Base-by-base conservation (phyloP, 2,329 filamentous ascomycete genomes). In the Alternaria gaisen region DNA sequence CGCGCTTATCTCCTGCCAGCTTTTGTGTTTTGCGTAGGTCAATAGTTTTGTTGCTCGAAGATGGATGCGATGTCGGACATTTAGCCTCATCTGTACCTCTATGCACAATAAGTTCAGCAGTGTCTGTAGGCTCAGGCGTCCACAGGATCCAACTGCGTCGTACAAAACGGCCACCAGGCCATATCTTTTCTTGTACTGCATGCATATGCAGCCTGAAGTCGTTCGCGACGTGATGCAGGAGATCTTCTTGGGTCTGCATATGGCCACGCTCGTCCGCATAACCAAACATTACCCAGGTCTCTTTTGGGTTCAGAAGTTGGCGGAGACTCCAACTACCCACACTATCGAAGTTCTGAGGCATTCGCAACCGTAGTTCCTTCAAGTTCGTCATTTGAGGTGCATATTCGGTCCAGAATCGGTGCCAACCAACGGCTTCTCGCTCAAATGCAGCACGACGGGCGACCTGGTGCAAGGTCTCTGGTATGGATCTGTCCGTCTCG, bases 361-460 rank as follows among this genome's bases (percentile, higher is more conserved):
- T 75, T 7, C 71, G 69, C 1, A 75, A 56, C 18, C 53, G 63
- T 10, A 75, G 57, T 14, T 53, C 34, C 4, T 50, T 68, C 32
- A 73, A 53, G 6, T 26, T 34, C 1, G 44, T 67, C 30, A 75
- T 63, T 7, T 47, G 20, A 2, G 64, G 28, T 8, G 69, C 64
- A 42, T 72, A 71, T 8, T 38, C 34, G 12, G 34, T 30, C 71
- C 72, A 75, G 58, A 75, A 73, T 10, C 67, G 63, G 12, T 72
- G 66, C 72, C 72, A 75, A 22, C 61, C 65, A 4, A 70, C 24
- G 8, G 70, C 63, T 53, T 75, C 72, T 16, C 72, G 70, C 5
- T 46, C 41, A 51, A 56, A 72, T 3, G 60, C 68, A 14, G 72
- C 65, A 36, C 50, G 30, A 14, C 65, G 46, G 10, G 69, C 66